A percentile compares a stretch with the other conserved stretches of the same genome.
These are phyloP conservation scores for Lepidium africanum DNA, from an alignment of 345 rosid genomes.

Conservation along the genomic window DNA sequence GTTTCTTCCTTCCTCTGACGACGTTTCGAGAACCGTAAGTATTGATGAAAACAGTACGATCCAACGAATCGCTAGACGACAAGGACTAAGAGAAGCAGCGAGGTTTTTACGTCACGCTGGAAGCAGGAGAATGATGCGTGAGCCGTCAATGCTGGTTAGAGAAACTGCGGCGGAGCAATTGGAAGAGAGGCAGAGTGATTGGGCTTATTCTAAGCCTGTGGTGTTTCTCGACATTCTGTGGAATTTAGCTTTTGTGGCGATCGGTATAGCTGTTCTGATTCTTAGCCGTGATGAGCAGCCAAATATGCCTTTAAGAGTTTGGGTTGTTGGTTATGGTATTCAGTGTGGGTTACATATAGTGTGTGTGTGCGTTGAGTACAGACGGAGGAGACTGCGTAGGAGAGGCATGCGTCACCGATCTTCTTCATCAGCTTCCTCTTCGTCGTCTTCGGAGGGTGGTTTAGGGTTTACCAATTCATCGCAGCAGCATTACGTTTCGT, in stretches of 20 bases:
- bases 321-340: conserved; percentile 70
- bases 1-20: conserved; percentile 29
- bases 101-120: conserved; percentile 86
- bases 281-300: conserved; percentile 61
- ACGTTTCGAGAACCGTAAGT: conserved; percentile 1
- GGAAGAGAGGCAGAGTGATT: conserved; percentile 43
- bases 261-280: conserved; percentile 50
- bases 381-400: conserved; percentile 43
- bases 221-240: conserved; percentile 74
- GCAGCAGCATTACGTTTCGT: conserved; percentile 45
- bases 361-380: conserved; percentile 67
- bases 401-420: conserved; percentile 22
- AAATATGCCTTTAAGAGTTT: conserved; percentile 60
- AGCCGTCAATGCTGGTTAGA: conserved; percentile 28
- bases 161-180: conserved; percentile 27
- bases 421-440: conserved; percentile 5
- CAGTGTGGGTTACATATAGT: conserved; percentile 73
- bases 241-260: conserved; percentile 82
- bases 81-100: conserved; percentile 69
- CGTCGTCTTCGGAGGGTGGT: conserved; percentile 27
- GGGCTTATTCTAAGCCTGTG: conserved; percentile 97
- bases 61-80: conserved; percentile 48
- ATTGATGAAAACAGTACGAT: not conserved
- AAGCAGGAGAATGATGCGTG: conserved; percentile 73
- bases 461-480: conserved; percentile 27